Conservation (phyloP, 2,329 filamentous ascomycete species). For the Emmonsiellopsis sp. region DNA sequence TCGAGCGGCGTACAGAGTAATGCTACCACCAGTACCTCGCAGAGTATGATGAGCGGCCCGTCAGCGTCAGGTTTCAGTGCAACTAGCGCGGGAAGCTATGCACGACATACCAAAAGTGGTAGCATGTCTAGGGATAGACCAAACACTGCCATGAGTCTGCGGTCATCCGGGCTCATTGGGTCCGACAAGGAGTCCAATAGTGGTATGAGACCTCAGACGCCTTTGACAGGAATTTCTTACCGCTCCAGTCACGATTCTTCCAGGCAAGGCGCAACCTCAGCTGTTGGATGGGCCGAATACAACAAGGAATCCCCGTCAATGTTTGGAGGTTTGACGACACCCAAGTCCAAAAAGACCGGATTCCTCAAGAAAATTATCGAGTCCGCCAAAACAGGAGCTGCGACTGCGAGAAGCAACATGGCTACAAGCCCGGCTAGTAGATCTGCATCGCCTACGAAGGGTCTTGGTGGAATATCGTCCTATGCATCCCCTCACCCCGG, state of each 20-base stretch:
- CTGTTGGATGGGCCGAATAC: conserved; percentile 49
- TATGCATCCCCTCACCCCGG: conserved; percentile 24
- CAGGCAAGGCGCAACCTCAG: conserved; percentile 51
- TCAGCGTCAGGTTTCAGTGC: conserved; percentile 88
- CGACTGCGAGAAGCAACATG: conserved; percentile 78
- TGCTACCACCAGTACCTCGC: conserved; percentile 54
- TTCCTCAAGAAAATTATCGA: conserved; percentile 96
- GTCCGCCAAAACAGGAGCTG: conserved; percentile 86
- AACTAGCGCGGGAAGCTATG: conserved; percentile 89
- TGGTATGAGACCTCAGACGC: conserved; percentile 39
- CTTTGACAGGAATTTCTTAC: conserved; percentile 72
- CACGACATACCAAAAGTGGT: conserved; percentile 54
- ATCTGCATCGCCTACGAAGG: conserved; percentile 41
- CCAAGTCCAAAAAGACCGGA: conserved; percentile 72
- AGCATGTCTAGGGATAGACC: conserved; percentile 30
- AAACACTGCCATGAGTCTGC: conserved; percentile 34
- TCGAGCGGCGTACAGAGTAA: conserved; percentile 64
- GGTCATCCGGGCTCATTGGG: conserved; percentile 31
- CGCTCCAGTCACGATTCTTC: conserved; percentile 73
- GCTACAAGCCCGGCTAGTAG: conserved; percentile 49
- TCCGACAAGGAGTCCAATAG: conserved; percentile 22
- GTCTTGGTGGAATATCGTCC: conserved; percentile 37
- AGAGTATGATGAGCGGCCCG: conserved; percentile 85
- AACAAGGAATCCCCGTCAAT: conserved; percentile 55
- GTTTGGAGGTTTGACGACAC: conserved; percentile 67